Base-by-base conservation (phyloP, 306 rosid genomes). In the Ceratonia siliqua region DNA sequence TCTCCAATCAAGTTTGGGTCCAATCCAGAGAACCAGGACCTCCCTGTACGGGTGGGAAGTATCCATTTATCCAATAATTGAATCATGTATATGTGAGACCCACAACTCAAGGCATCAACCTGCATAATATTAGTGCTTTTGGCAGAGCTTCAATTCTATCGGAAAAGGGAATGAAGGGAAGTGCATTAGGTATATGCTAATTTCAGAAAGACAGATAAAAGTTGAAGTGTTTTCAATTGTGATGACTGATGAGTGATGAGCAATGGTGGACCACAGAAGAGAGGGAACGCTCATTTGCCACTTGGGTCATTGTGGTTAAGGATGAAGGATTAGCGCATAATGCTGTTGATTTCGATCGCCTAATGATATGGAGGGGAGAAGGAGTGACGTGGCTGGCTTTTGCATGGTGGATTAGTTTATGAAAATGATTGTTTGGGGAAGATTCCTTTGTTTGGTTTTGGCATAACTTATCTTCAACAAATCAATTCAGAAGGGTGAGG, bases 211-310 rank as follows among this genome's bases (percentile, higher is more conserved):
- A n/a, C n/a, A n/a, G n/a, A n/a, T n/a, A n/a, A n/a, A n/a, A n/a
- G n/a, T n/a, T n/a, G n/a, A n/a, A n/a, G n/a, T n/a, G n/a, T n/a
- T 68, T 50, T 68, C 21, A 68, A 61, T 48, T 67, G 24, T 28
- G 42, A 56, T 4, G 63, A 68, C 41, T 36, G 59, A 74, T 46
- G 36, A n/a, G n/a, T n/a, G n/a, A n/a, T n/a, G n/a, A n/a, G n/a
- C n/a, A n/a, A n/a, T n/a, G 13, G 22, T 61, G 83, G 85, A 84
- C 88, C 88, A 81, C 78, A 54, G 11, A 27, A 48, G 8, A 53
- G 38, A 17, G 36, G 8, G 22, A 17, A 50, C 62, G 48, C 46
- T 13, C 58, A 41, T 33, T 59, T 0, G 53, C 58, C 82, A 76
- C 45, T 72, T 76, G 84, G 82, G 27, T 73, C 30, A 41, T 72